phyloP scores from a whole-genome alignment of 345 rosid species.

The Hypericum androsaemum region DNA sequence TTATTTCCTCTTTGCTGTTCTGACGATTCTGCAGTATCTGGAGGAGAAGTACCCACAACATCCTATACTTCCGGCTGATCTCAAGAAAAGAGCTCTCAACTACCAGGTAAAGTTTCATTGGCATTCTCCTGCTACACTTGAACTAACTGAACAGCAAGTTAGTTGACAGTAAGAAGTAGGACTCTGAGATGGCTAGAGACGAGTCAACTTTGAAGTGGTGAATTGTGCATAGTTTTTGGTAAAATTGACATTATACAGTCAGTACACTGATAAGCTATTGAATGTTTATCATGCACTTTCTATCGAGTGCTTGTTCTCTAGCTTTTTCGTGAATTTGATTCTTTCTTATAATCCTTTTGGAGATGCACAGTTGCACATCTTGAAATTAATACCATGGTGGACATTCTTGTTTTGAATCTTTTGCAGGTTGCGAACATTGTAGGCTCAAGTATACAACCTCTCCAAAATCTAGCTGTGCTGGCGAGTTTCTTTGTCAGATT shows the following conservation, averaged over 20 bases:
- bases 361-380: not conserved
- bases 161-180: too few species aligned
- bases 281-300: too few species aligned
- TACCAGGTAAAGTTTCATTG: conserved; percentile 38
- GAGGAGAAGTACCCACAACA: conserved; percentile 76
- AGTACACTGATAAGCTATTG: too few species aligned
- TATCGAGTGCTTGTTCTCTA: too few species aligned
- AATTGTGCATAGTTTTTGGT: too few species aligned
- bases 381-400: not conserved
- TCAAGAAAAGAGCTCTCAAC: conserved; percentile 49
- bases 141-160: too few species aligned
- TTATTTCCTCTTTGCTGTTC: not conserved
- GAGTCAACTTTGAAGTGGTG: too few species aligned
- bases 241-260: too few species aligned
- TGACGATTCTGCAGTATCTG: conserved; percentile 38
- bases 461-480: conserved; percentile 49
- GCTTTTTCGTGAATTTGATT: too few species aligned
- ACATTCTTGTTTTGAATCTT: not conserved
- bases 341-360: not conserved
- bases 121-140: too few species aligned
- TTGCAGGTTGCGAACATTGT: conserved; percentile 66
- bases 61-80: conserved; percentile 56
- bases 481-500: conserved; percentile 24
- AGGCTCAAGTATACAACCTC: conserved; percentile 73
- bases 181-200: too few species aligned